Base-by-base conservation (phyloP, 495 filamentous ascomycete species). In the Penicillium egyptiacum region DNA sequence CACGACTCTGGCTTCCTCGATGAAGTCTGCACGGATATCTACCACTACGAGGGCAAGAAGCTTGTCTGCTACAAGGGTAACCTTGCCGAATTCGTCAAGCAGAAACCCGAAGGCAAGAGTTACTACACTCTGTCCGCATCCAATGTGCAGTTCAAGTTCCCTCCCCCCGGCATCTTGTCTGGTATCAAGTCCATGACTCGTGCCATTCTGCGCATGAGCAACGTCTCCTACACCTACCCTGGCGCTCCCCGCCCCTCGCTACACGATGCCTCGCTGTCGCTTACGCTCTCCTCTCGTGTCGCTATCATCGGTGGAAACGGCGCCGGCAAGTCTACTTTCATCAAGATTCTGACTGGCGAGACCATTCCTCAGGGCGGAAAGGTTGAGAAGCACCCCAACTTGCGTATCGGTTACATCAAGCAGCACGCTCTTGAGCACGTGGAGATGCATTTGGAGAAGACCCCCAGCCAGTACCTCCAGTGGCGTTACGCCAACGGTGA, bases 341-440 rank as follows among this genome's bases (percentile, higher is more conserved):
- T 99, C 79, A 98, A 98, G 78, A 78, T 99, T 20, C 78, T 99
- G 51, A 99, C 95, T n/a, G 95, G 95, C 63, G 95, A 98, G 72
- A 84, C 86, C 20, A 87, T 97, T 59, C 94, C 95, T 1, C 89
- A 92, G 60, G 68, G 70, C 23, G 95, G 95, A 45, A 90, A 85
- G 73, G 93, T 99, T 8, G 92, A 98, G 80, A 98, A 98, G 79
- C 95, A 99, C 69, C 95, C 95, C 65, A 98, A 98, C 69, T 74
- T 99, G 49, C 95, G 95, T 80, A 96, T 99, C 66, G 95, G 95
- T 45, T 98, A 98, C 80, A 96, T 98, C 81, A 96, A 97, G 79
- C 95, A 99, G 76, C 95, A 98, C 70, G 96, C 95, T 19, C 83
- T 99, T 11, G 94, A 99, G 79, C 94, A 98, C 83, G 93, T 99